Evolutionary conservation across 2,329 filamentous ascomycete genomes (phyloP), one percentile per base, ranked within the genome.

Genomic region (Arthrobotrys pseudoclavata): DNA sequence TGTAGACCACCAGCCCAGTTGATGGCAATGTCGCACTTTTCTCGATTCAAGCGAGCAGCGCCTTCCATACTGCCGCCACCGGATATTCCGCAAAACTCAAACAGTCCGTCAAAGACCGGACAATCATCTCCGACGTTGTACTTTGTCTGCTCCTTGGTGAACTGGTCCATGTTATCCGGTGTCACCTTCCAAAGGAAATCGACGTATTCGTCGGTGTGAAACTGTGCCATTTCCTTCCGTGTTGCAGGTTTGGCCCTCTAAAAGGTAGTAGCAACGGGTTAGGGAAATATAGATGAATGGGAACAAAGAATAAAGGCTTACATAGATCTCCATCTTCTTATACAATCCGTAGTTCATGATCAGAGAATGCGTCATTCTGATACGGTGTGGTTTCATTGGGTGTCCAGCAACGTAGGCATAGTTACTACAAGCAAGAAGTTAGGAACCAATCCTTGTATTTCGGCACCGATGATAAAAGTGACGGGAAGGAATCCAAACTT

Each of bases 1-100:
- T 99, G 96, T 31, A 99, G 88, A 10, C 96, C 96, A 40, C 96
- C 96, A 18, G 94, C 96, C 96, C 96, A 99, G 82, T 97, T 96
- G 82, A 99, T 94, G 69, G 96, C 96, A 82, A 99, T 97, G 80
- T 91, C 90, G 82, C 89, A 91, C 82, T 91, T 91, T 57, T 88
- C 88, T 70, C 89, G 85, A 81, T 91, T 91, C 80, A 91, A 83
- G 64, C 89, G 86, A n/a, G 89, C 89, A 9, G 90, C 90, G 64
- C 89, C 90, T 83, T 91, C 90, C 89, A 91, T 91, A 79, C 88
- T 90, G 40, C 89, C 90, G 70, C 90, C 90, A 9, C 90, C 89
- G 80, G 89, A 91, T 82, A 91, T 91, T 18, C 89, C 89, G 81
- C 89, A 91, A 82, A 91, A 91, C 82, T 91, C 89, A 79, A 91